These are phyloP conservation scores for Cucurbita argyrosperma DNA, from an alignment of 306 rosid genomes.

Conservation along the genomic window DNA sequence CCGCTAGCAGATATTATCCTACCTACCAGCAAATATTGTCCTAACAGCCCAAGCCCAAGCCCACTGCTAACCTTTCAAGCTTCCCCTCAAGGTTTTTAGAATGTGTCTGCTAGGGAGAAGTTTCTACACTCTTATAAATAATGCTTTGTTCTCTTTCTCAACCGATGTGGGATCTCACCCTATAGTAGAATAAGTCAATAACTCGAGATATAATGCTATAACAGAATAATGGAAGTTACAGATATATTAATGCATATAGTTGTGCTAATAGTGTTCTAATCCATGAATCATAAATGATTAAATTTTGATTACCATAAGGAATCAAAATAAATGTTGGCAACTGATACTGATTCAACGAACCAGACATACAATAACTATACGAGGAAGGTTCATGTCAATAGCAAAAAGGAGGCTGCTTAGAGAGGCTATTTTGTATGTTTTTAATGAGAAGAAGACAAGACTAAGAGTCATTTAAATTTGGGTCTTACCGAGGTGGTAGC, in stretches of 20 bases:
- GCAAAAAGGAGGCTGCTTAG: not conserved
- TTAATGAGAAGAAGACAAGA: not conserved
- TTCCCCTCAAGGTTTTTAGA: too few species aligned
- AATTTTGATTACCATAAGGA: not conserved
- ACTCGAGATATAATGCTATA: not conserved
- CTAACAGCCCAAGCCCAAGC: too few species aligned
- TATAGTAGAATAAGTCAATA: not conserved
- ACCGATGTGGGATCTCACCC: not conserved
- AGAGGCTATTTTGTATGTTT: not conserved
- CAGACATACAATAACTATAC: not conserved
- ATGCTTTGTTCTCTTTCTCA: too few species aligned
- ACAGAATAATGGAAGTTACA: not conserved
- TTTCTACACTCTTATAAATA: too few species aligned
- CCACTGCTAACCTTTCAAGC: too few species aligned
- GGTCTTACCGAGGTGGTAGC: conserved; percentile 1
- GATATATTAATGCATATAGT: not conserved
- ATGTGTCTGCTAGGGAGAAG: too few species aligned
- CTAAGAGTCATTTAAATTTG: not conserved
- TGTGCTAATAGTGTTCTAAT: not conserved
- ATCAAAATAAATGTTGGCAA: not conserved
- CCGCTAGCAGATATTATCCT: too few species aligned
- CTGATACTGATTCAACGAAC: not conserved
- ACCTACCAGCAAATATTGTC: too few species aligned
- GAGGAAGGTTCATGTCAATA: not conserved
- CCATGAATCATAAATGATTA: not conserved